Evolutionary conservation across 2,329 filamentous ascomycete species (phyloP).

Genomic region (Aureobasidium sp.): DNA sequence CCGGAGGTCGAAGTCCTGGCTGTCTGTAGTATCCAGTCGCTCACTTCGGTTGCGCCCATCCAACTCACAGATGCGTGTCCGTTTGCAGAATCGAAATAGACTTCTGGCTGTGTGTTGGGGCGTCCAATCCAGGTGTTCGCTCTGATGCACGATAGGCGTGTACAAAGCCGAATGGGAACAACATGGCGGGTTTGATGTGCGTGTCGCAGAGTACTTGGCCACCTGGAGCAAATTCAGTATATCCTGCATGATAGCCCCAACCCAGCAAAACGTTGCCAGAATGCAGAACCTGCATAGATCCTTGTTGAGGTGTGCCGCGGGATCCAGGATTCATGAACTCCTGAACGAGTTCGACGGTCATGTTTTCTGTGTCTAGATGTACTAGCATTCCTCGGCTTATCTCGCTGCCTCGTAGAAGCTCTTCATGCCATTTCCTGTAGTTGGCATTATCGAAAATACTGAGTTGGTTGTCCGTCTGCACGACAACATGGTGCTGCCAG

Average conservation of each 20-base stretch:
- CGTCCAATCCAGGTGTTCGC: conserved; percentile 9
- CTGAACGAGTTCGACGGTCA: conserved; percentile 22
- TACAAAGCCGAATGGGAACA: conserved; percentile 30
- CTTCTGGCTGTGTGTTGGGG: conserved; percentile 6
- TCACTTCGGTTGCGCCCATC: conserved; percentile 17
- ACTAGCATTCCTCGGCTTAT: conserved; percentile 22
- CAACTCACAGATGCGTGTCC: conserved; percentile 21
- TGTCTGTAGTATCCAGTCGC: conserved; percentile 15
- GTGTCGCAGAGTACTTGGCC: conserved; percentile 46
- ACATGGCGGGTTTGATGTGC: conserved; percentile 33
- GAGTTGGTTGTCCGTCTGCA: conserved; percentile 12
- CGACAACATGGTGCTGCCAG: conserved; percentile 41
- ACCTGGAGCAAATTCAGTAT: conserved; percentile 34
- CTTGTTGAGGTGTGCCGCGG: conserved; percentile 42
- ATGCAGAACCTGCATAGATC: conserved; percentile 44
- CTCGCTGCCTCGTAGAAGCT: not conserved
- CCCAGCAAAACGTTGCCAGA: conserved; percentile 48
- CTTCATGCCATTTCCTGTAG: not conserved
- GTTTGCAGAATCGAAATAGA: conserved; percentile 29
- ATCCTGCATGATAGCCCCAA: conserved; percentile 40
- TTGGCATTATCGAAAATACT: conserved; percentile 19
- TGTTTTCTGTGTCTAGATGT: conserved; percentile 20
- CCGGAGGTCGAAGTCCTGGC: not conserved
- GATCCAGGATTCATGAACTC: conserved; percentile 21
- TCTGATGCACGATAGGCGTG: conserved; percentile 44